Base-by-base conservation (phyloP, 1,139 yeast genomes). In the Kodamaea plutei region DNA sequence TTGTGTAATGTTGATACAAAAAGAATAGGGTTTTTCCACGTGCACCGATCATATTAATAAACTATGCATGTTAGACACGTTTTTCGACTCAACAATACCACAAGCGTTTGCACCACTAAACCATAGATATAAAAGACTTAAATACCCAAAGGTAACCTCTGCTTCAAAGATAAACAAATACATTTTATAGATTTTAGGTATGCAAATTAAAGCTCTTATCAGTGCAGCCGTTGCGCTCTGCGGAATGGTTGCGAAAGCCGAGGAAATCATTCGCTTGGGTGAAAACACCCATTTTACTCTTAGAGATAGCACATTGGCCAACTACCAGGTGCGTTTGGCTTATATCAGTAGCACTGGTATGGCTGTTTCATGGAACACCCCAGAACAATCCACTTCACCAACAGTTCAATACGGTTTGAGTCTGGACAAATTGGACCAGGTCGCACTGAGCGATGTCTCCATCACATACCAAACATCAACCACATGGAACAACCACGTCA, bases 331-430 rank as follows among this genome's bases (percentile, higher is more conserved):
- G 24, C 34, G 34, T 26, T 26, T 30, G 30, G 34, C 34, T 2
- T 30, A 22, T 19, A 20, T 23, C 11, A 16, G 17, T 5, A 14
- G 25, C 15, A 19, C 17, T 12, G 34, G 34, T n/a, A 30, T 30
- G 34, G 28, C 34, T 10, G 34, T 30, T 13, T 30, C 34, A 2
- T 30, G 34, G 34, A 30, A 30, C 25, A 30, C 34, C 9, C 23
- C 11, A 22, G 15, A 19, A n/a, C 24, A 26, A 6, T 21, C 26
- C 15, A 14, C 15, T 13, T 12, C 13, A 6, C 34, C 34, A 6
- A 15, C 34, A 6, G 34, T 30, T 2, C 17, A 11, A n/a, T 30
- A 30, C 17, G 34, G 34, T 23, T 26, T 26, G 16, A 17, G n/a
- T 9, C 23, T 24, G 2, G 12, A 16, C 25, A 26, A 18, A 20